phyloP scores from a whole-genome alignment of 116 monocot species.

The Iris pallida region DNA sequence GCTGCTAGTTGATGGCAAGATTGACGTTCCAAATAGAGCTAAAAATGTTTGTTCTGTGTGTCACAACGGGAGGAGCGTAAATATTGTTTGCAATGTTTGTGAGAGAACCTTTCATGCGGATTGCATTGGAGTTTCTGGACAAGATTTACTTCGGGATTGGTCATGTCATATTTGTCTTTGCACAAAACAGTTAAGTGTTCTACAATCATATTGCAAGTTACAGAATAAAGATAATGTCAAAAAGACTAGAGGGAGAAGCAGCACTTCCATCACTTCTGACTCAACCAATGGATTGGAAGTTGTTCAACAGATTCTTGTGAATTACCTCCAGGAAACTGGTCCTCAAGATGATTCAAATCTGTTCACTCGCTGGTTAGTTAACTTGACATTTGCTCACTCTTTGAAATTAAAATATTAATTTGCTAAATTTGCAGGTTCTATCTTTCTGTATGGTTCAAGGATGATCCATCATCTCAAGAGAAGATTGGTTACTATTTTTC shows the following conservation, averaged over 20 bases:
- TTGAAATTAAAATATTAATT: not conserved
- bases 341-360: slow-evolving; percentile 65
- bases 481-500: slow-evolving; percentile 63
- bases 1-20: slow-evolving; percentile 36
- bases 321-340: slow-evolving; percentile 71
- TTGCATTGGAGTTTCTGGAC: slow-evolving; percentile 63
- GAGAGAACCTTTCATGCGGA: slow-evolving; percentile 87
- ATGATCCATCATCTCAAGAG: slow-evolving; percentile 59
- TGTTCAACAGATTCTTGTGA: slow-evolving; percentile 87
- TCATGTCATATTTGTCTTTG: slow-evolving; percentile 79
- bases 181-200: slow-evolving; percentile 61
- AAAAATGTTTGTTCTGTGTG: slow-evolving; percentile 67
- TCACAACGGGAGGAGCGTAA: slow-evolving; percentile 52
- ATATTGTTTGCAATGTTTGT: slow-evolving; percentile 60
- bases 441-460: slow-evolving; percentile 91
- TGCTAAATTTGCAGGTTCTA: slow-evolving; percentile 69
- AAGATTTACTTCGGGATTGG: slow-evolving; percentile 63
- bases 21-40: slow-evolving; percentile 14
- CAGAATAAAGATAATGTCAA: slow-evolving; percentile 39
- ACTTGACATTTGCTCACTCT: slow-evolving; percentile 5
- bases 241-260: slow-evolving; percentile 12
- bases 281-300: slow-evolving; percentile 40
- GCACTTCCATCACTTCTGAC: slow-evolving; percentile 13
- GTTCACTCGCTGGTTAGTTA: slow-evolving; percentile 82
- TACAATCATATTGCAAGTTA: slow-evolving; percentile 60